Evolutionary conservation across 495 filamentous ascomycete species (phyloP), one percentile per base, ranked within the genome.

Genomic region (Opeltia flavorubescens): DNA sequence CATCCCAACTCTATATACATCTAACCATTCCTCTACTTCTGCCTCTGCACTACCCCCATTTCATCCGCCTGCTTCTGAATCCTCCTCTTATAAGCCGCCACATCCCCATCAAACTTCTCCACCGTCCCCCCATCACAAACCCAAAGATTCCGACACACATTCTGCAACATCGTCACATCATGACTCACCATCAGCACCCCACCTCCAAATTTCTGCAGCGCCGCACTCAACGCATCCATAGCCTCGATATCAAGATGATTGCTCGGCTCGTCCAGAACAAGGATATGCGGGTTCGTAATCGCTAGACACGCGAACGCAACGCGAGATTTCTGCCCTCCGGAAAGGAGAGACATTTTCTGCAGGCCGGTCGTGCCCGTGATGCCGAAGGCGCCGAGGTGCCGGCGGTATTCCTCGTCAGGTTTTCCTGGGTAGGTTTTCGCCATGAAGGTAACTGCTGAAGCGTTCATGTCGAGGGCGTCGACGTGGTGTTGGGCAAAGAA

Each of bases 401-500:
- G 73, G 20, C 91, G 83, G 65, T 99, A 99, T 59, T 99, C 91
- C 64, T 99, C 91, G 64, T 99, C 91, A 2, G 81, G 80, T 63
- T 78, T 85, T 20, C 91, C 91, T 0, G 84, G 88, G 58, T 86
- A 96, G 30, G 74, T 80, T 63, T 87, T 89, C 20, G 93, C 73
- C 86, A 96, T 95, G 71, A 96, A 99, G 51, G 78, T 79, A 42
- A 99, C 91, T 35, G 91, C 84, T 54, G 80, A 86, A 54, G 75
- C 76, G 36, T 77, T 93, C 57, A 96, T 69, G 63, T 99, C 91
- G 41, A 99, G 69, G 39, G 87, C 91, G 65, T 99, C 91, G 51
- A 99, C 89, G 68, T 99, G 91, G 61, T 99, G 91, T 63, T 99
- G 91, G 5, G 91, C 91, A 60, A 99, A 99, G 75, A 93, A 99